These are phyloP conservation scores for Cicer judaicum DNA, from an alignment of 306 rosid species.

Conservation along the genomic window DNA sequence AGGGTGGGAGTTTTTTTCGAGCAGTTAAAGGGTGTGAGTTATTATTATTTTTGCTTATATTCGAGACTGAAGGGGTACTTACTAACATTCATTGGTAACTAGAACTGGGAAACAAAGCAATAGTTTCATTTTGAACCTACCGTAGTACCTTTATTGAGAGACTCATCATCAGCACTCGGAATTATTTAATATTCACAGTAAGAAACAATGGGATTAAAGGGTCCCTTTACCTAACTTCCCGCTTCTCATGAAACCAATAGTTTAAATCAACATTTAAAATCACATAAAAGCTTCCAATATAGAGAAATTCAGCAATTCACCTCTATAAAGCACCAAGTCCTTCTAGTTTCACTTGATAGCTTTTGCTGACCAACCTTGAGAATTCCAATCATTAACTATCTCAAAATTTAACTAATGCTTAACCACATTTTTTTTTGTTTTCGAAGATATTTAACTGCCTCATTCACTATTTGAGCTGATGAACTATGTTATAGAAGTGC, in stretches of 20 bases:
- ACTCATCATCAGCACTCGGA: neutral
- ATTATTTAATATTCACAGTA: conserved; percentile 12
- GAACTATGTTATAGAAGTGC: neutral
- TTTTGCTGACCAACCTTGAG: neutral
- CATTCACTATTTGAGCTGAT: conserved; percentile 24
- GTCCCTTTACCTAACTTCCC: neutral
- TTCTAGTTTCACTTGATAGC: conserved; percentile 25
- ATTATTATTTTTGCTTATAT: neutral
- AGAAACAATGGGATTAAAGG: conserved; percentile 26
- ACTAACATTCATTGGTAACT: neutral
- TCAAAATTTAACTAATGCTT: conserved; percentile 24
- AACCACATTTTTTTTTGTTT: conserved; percentile 10
- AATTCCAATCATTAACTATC: conserved; percentile 3
- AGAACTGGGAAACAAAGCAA: neutral
- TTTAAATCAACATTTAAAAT: conserved; percentile 6
- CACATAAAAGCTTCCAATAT: conserved; percentile 1
- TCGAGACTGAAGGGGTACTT: neutral
- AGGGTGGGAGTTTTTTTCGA: neutral
- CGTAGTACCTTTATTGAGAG: conserved; percentile 8
- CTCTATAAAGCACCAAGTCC: conserved; percentile 19
- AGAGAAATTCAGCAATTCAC: conserved; percentile 19
- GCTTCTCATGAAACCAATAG: neutral
- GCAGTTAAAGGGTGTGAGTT: neutral
- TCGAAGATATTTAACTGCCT: conserved; percentile 27
- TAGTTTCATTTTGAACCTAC: neutral